phyloP scores from a whole-genome alignment of 2,329 filamentous ascomycete species.

The Epichloe glyceriae region DNA sequence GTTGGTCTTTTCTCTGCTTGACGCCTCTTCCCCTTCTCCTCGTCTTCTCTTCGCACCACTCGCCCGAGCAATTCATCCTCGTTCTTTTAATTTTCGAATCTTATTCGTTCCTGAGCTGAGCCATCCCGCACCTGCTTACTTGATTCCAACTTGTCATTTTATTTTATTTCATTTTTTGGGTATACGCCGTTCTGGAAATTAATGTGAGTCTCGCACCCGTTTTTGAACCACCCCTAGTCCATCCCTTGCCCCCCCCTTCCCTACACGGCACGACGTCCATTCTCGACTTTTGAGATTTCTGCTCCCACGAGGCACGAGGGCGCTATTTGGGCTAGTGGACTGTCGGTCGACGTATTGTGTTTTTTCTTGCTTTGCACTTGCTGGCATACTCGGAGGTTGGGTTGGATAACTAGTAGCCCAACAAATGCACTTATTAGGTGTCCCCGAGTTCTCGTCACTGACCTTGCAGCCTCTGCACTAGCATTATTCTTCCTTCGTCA shows the following conservation, averaged over 20 bases:
- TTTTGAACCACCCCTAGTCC: constrained; percentile 10
- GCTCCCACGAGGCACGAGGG: neutral
- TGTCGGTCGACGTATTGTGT: neutral
- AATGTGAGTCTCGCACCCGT: constrained; percentile 20
- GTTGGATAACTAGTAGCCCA: too few relatives aligned
- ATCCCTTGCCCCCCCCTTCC: constrained; percentile 10
- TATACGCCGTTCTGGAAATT: constrained; percentile 15
- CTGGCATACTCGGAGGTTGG: too few relatives aligned
- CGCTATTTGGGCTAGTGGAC: neutral
- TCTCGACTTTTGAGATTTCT: neutral
- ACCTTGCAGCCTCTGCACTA: too few relatives aligned
- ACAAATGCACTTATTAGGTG: too few relatives aligned
- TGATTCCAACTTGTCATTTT: neutral
- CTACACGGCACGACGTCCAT: neutral
- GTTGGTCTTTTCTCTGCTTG: constrained; percentile 1
- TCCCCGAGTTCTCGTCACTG: too few relatives aligned
- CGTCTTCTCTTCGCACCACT: constrained; percentile 1
- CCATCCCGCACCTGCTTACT: neutral
- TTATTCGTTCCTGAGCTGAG: neutral
- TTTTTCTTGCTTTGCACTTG: neutral
- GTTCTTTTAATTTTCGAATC: neutral
- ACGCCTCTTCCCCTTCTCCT: neutral
- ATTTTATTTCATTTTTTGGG: neutral
- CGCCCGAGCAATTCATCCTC: neutral
- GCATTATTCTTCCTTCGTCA: too few relatives aligned